These are phyloP conservation scores for Cystobasidium onofrii DNA, from an alignment of 768 basidiomycete species.

Conservation along the genomic window DNA sequence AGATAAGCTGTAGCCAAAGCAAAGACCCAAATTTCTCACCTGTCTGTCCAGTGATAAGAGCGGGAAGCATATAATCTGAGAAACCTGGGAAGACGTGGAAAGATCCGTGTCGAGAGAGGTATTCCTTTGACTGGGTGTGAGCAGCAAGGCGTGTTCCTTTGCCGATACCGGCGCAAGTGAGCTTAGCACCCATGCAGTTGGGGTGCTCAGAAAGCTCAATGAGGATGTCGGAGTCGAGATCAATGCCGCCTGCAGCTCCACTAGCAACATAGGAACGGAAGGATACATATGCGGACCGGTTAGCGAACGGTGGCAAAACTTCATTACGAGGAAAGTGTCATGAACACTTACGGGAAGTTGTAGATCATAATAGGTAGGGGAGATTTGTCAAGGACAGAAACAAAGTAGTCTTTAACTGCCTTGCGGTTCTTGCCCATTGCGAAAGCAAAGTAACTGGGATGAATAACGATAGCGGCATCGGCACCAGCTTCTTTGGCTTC, in stretches of 20 bases:
- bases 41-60: conserved; percentile 57
- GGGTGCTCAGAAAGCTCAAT: conserved; percentile 62
- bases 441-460: conserved; percentile 52
- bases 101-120: conserved; percentile 41
- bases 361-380: conserved; percentile 61
- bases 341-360: conserved; percentile 62
- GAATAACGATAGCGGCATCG: conserved; percentile 60
- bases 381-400: conserved; percentile 52
- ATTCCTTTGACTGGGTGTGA: conserved; percentile 47
- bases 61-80: conserved; percentile 59
- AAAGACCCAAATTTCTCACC: conserved; percentile 53
- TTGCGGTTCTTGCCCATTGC: conserved; percentile 50
- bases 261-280: neutral
- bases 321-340: neutral
- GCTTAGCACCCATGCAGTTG: conserved; percentile 73
- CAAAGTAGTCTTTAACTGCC: conserved; percentile 44
- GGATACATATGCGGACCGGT: neutral
- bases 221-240: conserved; percentile 73
- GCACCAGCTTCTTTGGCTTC: conserved; percentile 79
- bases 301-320: neutral
- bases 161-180: conserved; percentile 76
- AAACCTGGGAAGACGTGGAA: conserved; percentile 62
- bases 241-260: conserved; percentile 54
- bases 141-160: conserved; percentile 69
- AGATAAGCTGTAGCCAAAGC: no score